A percentile compares a stretch with the other conserved stretches of the same genome.
phyloP scores from a whole-genome alignment of 208 protist species.

The Angomonas deanei region DNA sequence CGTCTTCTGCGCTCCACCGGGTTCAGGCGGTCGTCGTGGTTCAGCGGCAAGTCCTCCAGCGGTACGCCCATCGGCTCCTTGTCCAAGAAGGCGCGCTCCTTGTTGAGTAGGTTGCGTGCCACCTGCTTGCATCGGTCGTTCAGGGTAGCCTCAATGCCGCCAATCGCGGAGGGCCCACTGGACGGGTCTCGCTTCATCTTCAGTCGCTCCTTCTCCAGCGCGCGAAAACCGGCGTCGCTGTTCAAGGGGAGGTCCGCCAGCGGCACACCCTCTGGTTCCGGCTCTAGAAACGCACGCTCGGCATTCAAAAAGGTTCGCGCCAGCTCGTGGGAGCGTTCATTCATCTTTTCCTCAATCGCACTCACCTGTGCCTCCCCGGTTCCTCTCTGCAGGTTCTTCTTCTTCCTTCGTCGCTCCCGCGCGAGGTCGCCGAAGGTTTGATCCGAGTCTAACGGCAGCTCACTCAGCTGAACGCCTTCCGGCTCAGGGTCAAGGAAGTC shows the following conservation, averaged over 20 bases:
- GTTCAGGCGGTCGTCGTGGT: constrained; percentile 60
- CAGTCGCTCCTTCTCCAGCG: constrained; percentile 36
- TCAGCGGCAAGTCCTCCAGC: constrained; percentile 73
- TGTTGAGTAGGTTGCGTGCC: constrained; percentile 50
- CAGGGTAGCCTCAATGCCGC: constrained; percentile 37
- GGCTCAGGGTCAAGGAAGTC: constrained; percentile 72
- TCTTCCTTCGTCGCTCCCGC: constrained; percentile 48
- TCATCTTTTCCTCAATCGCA: constrained; percentile 62
- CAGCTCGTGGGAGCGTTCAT: constrained; percentile 57
- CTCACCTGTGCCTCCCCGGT: constrained; percentile 34
- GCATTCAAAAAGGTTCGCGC: constrained; percentile 42
- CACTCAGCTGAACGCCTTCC: constrained; percentile 65
- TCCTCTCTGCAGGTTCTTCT: constrained; percentile 42
- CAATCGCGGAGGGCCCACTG: constrained; percentile 16
- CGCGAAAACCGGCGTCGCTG: constrained; percentile 51
- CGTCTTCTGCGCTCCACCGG: constrained; percentile 60
- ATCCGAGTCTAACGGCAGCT: constrained; percentile 67
- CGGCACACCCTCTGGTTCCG: constrained; percentile 73
- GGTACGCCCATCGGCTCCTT: constrained; percentile 77
- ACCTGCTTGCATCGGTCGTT: constrained; percentile 41
- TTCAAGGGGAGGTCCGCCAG: constrained; percentile 65
- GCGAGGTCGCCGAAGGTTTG: constrained; percentile 54
- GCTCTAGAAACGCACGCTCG: constrained; percentile 70
- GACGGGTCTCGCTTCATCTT: constrained; percentile 57
- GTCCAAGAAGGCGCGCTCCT: constrained; percentile 79